Conservation (phyloP, 2,329 filamentous ascomycete species). For the Cytospora paraplurivora region DNA sequence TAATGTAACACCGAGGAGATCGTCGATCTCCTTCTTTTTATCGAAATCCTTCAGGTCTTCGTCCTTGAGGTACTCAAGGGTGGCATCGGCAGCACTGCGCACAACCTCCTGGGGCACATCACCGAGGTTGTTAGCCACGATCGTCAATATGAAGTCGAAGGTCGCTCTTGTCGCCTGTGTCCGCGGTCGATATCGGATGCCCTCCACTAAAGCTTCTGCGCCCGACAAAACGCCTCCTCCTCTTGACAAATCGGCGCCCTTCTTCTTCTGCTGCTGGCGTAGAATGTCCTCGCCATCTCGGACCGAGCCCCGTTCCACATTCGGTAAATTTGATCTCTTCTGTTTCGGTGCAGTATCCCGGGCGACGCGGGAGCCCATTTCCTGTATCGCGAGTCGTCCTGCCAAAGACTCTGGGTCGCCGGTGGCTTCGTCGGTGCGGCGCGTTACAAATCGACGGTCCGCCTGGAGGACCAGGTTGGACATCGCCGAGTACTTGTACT, state of each 20-base stretch:
- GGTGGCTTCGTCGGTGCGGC: conserved; percentile 90
- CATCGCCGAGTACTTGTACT: conserved; percentile 99
- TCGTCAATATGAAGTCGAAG: conserved; percentile 91
- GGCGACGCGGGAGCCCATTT: conserved; percentile 87
- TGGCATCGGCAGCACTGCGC: conserved; percentile 88
- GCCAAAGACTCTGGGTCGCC: conserved; percentile 97
- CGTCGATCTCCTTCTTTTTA: conserved; percentile 97
- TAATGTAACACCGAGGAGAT: conserved; percentile 82
- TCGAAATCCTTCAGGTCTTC: conserved; percentile 96
- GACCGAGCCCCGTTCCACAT: conserved; percentile 73
- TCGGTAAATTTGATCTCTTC: conserved; percentile 71
- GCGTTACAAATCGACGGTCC: conserved; percentile 91
- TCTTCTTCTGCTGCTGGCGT: conserved; percentile 84
- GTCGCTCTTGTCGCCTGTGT: conserved; percentile 90
- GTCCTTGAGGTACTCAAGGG: conserved; percentile 90
- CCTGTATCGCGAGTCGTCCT: conserved; percentile 86
- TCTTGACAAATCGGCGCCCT: conserved; percentile 70
- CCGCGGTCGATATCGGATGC: conserved; percentile 86
- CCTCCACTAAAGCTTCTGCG: conserved; percentile 85
- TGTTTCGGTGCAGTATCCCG: conserved; percentile 79
- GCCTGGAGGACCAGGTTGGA: conserved; percentile 99
- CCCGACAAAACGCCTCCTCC: conserved; percentile 80
- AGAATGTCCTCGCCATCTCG: conserved; percentile 83
- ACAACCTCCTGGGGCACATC: conserved; percentile 92
- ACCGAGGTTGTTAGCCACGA: conserved; percentile 84